Evolutionary conservation across 2,329 filamentous ascomycete species (phyloP).

Genomic region (Scleromitrula shiraiana): DNA sequence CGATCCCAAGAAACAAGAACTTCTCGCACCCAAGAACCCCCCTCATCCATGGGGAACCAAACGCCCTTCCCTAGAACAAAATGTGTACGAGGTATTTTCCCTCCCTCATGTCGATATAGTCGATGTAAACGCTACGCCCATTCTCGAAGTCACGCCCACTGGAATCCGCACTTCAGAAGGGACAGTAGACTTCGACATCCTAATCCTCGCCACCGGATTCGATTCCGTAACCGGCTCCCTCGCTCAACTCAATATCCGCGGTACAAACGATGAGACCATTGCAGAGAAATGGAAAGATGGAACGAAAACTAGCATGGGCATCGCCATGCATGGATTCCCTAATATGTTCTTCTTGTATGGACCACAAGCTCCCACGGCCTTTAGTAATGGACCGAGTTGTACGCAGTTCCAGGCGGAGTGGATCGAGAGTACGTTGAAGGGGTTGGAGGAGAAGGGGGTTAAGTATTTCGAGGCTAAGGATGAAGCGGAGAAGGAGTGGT

Average conservation of each 20-base stretch:
- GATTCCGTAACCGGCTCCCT: constrained; percentile 31
- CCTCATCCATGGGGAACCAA: constrained; percentile 41
- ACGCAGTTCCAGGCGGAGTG: constrained; percentile 35
- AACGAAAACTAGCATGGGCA: constrained; percentile 32
- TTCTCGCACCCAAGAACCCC: constrained; percentile 39
- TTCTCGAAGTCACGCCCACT: constrained; percentile 32
- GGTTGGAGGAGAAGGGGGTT: constrained; percentile 26
- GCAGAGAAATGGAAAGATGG: constrained; percentile 30
- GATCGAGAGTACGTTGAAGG: constrained; percentile 30
- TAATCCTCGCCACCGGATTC: constrained; percentile 33
- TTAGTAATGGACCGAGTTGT: constrained; percentile 35
- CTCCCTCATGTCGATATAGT: constrained; percentile 39
- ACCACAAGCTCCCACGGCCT: constrained; percentile 33
- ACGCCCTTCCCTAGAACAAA: constrained; percentile 38
- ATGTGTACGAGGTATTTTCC: constrained; percentile 43
- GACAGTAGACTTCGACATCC: constrained; percentile 25
- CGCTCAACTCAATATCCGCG: constrained; percentile 28
- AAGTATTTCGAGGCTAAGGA: constrained; percentile 28
- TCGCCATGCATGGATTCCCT: constrained; percentile 35
- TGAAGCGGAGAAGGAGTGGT: constrained; percentile 30
- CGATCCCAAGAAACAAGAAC: constrained; percentile 30
- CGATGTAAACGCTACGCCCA: constrained; percentile 36
- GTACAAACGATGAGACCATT: constrained; percentile 25
- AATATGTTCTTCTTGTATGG: constrained; percentile 42
- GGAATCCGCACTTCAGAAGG: constrained; percentile 31